Percentiles rank a stretch among this genome's conserved stretches.
phyloP scores from a whole-genome alignment of 176 grass and related monocot genomes.

The Oryza glaberrima region DNA sequence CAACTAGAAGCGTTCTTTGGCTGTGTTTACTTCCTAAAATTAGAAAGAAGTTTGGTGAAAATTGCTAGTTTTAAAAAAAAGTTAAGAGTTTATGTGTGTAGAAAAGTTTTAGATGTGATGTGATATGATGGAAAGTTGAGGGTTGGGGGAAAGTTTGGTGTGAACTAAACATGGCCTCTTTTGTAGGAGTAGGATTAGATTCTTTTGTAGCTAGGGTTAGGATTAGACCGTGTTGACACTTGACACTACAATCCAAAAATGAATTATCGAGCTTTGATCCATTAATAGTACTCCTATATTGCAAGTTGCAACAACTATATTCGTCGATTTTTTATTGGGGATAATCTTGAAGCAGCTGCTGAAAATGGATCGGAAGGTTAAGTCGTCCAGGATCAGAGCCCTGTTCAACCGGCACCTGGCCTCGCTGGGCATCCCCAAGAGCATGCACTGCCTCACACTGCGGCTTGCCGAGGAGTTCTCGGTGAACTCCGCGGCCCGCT shows the following conservation, averaged over 20 bases:
- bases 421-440: constrained; percentile 77
- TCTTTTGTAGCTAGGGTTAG: background rate
- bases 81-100: no score
- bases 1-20: background rate
- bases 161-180: no score
- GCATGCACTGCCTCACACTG: constrained; percentile 80
- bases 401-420: constrained; percentile 72
- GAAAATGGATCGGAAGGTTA: constrained; percentile 88
- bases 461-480: constrained; percentile 78
- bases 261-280: background rate
- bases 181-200: background rate
- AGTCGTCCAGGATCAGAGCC: constrained; percentile 57
- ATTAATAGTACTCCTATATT: background rate
- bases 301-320: background rate
- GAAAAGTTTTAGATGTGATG: no score
- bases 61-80: no score
- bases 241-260: background rate
- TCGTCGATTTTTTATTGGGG: background rate
- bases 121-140: no score
- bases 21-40: no score
- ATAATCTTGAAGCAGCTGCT: constrained; percentile 53
- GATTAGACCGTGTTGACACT: background rate
- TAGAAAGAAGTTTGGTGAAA: no score
- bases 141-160: no score
- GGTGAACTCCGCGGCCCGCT: constrained; percentile 77